Conservation (phyloP, 495 filamentous ascomycete species). For the Neurospora sp. region DNA sequence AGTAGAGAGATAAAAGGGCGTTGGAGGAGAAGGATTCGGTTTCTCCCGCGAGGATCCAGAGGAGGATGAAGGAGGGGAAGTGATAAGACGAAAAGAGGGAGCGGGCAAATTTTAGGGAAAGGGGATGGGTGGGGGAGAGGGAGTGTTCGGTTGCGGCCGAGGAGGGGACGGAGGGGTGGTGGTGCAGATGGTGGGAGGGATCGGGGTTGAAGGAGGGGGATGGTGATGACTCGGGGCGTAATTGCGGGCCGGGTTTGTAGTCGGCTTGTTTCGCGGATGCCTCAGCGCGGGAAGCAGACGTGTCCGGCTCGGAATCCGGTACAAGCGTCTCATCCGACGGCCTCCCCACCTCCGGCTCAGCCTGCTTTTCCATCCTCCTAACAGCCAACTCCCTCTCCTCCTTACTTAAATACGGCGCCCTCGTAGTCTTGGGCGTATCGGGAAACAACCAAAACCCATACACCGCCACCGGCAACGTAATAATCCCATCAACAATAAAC, state of each 20-base stretch:
- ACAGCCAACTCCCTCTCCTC: constrained; percentile 38
- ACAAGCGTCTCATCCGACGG: not conserved
- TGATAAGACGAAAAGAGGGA: constrained; percentile 35
- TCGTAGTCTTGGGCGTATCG: constrained; percentile 46
- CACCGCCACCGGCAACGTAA: constrained; percentile 48
- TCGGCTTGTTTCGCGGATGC: not conserved
- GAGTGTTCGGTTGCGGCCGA: constrained; percentile 17
- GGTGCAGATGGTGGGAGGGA: not conserved
- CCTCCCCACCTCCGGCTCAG: not conserved
- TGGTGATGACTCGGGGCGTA: no score
- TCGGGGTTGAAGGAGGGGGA: no score
- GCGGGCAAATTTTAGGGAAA: no score
- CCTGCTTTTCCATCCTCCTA: constrained; percentile 8
- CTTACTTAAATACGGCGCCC: constrained; percentile 37
- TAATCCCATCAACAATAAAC: constrained; percentile 46
- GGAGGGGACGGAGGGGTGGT: constrained; percentile 1
- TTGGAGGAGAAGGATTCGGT: constrained; percentile 45
- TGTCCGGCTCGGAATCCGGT: not conserved
- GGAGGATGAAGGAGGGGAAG: constrained; percentile 27
- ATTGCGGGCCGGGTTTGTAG: not conserved
- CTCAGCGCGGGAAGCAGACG: not conserved
- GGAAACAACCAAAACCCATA: constrained; percentile 52
- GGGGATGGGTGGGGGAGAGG: not conserved
- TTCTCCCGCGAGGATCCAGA: constrained; percentile 43
- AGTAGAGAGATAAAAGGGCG: constrained; percentile 34